Conservation (phyloP, 129 eudicot species). For the Artemisia tridentata region DNA sequence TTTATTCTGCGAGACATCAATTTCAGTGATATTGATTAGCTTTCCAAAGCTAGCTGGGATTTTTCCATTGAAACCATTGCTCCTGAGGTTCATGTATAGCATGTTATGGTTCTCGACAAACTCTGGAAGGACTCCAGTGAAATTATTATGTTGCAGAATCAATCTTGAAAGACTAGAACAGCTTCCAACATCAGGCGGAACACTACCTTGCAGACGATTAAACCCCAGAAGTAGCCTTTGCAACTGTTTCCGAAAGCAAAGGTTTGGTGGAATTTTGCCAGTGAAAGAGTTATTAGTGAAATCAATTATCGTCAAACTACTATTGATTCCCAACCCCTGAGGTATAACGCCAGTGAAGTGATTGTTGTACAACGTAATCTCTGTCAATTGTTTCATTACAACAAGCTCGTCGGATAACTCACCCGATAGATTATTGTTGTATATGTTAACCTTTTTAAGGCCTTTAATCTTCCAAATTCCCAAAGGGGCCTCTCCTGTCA, state of each 20-base stretch:
- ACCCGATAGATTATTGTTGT: constrained; percentile 60
- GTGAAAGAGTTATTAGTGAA: constrained; percentile 67
- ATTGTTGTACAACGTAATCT: constrained; percentile 59
- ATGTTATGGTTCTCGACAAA: constrained; percentile 46
- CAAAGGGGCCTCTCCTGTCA: constrained; percentile 71
- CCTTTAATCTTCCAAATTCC: constrained; percentile 63
- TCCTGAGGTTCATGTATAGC: constrained; percentile 51
- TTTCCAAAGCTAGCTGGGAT: constrained; percentile 57
- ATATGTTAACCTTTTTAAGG: constrained; percentile 49
- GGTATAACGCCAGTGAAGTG: constrained; percentile 73
- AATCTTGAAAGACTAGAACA: constrained; percentile 71
- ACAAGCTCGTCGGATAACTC: constrained; percentile 62
- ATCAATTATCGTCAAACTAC: constrained; percentile 57
- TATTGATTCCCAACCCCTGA: constrained; percentile 65
- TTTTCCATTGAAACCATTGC: constrained; percentile 50
- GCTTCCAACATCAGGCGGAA: constrained; percentile 64
- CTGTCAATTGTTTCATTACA: constrained; percentile 46
- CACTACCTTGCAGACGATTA: constrained; percentile 57
- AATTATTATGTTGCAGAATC: constrained; percentile 54
- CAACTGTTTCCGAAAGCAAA: constrained; percentile 62
- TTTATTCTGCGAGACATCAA: constrained; percentile 58
- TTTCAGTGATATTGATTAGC: constrained; percentile 40
- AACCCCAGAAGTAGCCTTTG: constrained; percentile 53
- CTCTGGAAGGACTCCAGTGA: constrained; percentile 68
- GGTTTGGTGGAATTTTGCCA: constrained; percentile 69